Evolutionary conservation across 805 yeast species (phyloP).

Genomic region (Isabelozyma gotoi): DNA sequence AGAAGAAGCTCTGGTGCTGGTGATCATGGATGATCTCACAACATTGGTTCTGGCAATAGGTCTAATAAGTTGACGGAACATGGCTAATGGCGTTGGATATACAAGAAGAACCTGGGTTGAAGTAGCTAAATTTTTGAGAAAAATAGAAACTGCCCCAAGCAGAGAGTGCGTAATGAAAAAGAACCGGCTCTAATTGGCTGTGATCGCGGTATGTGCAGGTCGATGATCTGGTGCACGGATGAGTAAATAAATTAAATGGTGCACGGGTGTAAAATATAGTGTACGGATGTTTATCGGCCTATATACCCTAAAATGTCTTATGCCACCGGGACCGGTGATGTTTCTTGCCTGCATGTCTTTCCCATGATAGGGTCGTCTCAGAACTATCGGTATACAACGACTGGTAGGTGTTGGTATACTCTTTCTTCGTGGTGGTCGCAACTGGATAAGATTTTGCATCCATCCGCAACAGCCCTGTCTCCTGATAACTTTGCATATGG

Average conservation of each 20-base stretch:
- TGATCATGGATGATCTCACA: constrained; percentile 3
- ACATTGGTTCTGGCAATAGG: constrained; percentile 12
- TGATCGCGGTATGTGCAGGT: background rate
- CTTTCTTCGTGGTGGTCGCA: constrained; percentile 1
- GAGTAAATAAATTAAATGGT: too few species aligned
- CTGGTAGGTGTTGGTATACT: constrained; percentile 1
- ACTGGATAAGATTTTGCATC: background rate
- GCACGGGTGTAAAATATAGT: too few species aligned
- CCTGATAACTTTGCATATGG: background rate
- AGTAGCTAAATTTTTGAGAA: background rate
- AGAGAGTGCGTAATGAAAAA: background rate
- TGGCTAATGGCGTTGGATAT: constrained; percentile 8
- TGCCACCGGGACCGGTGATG: too few species aligned
- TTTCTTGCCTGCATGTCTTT: too few species aligned
- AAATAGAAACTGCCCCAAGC: background rate
- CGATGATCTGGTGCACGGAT: background rate
- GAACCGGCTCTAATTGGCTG: background rate
- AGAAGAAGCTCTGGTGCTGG: constrained; percentile 32
- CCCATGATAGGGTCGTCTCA: background rate
- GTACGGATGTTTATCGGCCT: too few species aligned
- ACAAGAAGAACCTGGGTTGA: background rate
- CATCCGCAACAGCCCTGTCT: background rate
- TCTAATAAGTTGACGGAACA: constrained; percentile 19
- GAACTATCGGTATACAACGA: background rate
- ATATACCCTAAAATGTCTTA: too few species aligned